These are phyloP conservation scores for Limonium bicolor DNA, from an alignment of 148 eudicot species.

Conservation along the genomic window DNA sequence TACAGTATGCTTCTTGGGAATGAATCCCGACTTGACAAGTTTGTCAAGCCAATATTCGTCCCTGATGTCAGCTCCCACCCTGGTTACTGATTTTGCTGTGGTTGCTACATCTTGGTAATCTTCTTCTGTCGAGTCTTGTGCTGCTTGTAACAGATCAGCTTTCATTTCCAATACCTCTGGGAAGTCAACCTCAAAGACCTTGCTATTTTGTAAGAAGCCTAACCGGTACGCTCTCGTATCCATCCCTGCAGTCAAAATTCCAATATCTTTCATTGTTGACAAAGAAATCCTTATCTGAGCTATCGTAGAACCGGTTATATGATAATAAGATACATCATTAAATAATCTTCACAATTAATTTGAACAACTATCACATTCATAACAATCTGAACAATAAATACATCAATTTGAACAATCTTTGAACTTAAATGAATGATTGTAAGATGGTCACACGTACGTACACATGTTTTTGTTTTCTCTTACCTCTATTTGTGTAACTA, in stretches of 20 bases:
- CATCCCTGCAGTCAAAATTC: slow-evolving; percentile 60
- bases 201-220: slow-evolving; percentile 52
- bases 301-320: no score
- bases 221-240: slow-evolving; percentile 81
- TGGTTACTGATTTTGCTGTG: slow-evolving; percentile 55
- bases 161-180: slow-evolving; percentile 73
- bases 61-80: slow-evolving; percentile 67
- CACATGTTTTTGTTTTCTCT: no score
- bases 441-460: no score
- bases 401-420: no score
- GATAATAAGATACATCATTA: no score
- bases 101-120: slow-evolving; percentile 16
- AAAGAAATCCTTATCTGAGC: no score
- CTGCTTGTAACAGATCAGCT: slow-evolving; percentile 54
- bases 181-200: slow-evolving; percentile 77
- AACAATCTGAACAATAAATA: no score
- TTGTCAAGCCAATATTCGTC: slow-evolving; percentile 56
- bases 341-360: no score
- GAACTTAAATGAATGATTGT: no score
- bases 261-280: no score
- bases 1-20: slow-evolving; percentile 47
- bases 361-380: no score
- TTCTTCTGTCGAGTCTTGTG: slow-evolving; percentile 25
- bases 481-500: no score
- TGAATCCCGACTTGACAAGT: slow-evolving; percentile 64